Conservation (phyloP, 2,329 filamentous ascomycete genomes). For the Ophioceras dolichostomum region DNA sequence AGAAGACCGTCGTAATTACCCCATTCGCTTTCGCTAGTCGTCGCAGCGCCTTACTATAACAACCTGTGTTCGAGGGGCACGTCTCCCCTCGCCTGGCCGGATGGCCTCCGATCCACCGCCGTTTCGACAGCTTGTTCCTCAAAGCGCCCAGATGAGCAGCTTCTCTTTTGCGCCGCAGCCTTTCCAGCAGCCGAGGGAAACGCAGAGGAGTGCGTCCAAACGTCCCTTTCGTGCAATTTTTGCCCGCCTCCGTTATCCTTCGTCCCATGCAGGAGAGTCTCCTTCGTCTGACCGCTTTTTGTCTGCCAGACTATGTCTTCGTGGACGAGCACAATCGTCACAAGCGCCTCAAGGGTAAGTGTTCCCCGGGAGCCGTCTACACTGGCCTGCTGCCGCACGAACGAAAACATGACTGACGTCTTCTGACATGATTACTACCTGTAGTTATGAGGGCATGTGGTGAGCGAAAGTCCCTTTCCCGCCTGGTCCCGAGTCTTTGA, state of each 20-base stretch:
- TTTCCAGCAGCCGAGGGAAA: constrained; percentile 50
- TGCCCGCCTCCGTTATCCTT: constrained; percentile 4
- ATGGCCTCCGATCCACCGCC: constrained; percentile 51
- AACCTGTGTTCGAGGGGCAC: too few species aligned
- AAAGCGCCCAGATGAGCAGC: constrained; percentile 58
- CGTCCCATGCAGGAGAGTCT: too few species aligned
- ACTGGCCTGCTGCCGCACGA: too few species aligned
- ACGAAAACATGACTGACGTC: too few species aligned
- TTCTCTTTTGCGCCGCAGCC: constrained; percentile 60
- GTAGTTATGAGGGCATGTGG: constrained; percentile 85
- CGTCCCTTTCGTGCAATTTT: background rate
- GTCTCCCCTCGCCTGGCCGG: constrained; percentile 4
- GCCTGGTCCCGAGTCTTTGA: too few species aligned
- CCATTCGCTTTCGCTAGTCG: too few species aligned
- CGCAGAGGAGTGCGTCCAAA: constrained; percentile 63
- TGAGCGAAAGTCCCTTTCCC: background rate
- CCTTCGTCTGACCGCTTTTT: constrained; percentile 15
- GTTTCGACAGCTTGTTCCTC: constrained; percentile 50
- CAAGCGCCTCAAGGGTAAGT: constrained; percentile 82
- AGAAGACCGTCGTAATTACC: too few species aligned
- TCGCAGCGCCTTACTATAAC: too few species aligned
- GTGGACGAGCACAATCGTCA: constrained; percentile 98
- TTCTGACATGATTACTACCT: too few species aligned
- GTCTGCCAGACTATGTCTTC: constrained; percentile 78
- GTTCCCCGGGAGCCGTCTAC: too few species aligned